Evolutionary conservation across 2,329 filamentous ascomycete species (phyloP).

Genomic region (Endocalyx cinctus): DNA sequence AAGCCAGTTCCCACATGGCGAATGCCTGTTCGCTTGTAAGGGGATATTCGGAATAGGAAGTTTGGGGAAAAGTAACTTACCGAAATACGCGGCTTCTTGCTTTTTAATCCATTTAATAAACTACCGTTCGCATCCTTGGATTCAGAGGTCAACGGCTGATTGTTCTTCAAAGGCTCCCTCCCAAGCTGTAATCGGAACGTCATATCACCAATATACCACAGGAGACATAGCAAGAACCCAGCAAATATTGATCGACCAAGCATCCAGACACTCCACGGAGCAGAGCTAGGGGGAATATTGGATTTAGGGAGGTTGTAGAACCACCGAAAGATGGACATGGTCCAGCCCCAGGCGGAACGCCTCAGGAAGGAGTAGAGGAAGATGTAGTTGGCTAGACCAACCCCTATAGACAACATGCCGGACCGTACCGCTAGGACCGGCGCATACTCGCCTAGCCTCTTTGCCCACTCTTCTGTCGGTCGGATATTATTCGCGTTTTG

Average conservation of each 20-base stretch:
- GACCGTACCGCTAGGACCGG: slow-evolving; percentile 22
- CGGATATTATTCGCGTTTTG: slow-evolving; percentile 12
- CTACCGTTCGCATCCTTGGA: slow-evolving; percentile 91
- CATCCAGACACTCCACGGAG: slow-evolving; percentile 54
- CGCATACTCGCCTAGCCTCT: slow-evolving; percentile 39
- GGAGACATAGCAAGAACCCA: slow-evolving; percentile 60
- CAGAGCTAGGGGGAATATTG: slow-evolving; percentile 55
- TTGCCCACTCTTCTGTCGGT: slow-evolving; percentile 11
- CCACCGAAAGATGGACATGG: slow-evolving; percentile 64
- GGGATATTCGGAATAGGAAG: too few relatives aligned
- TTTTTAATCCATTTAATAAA: slow-evolving; percentile 75
- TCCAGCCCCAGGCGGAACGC: slow-evolving; percentile 60
- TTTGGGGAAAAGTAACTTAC: too few relatives aligned
- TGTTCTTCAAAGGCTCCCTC: slow-evolving; percentile 77
- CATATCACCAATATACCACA: slow-evolving; percentile 75
- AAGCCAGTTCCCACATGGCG: slow-evolving; percentile 84
- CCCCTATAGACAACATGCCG: slow-evolving; percentile 27
- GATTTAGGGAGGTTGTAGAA: slow-evolving; percentile 74
- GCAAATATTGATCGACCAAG: slow-evolving; percentile 54
- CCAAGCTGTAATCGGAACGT: slow-evolving; percentile 78
- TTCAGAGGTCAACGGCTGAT: slow-evolving; percentile 75
- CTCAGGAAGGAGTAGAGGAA: slow-evolving; percentile 63
- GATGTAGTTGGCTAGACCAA: slow-evolving; percentile 40
- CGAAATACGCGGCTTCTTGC: slow-evolving; percentile 73
- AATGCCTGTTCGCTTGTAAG: slow-evolving; percentile 59